A percentile compares a stretch with the other conserved stretches of the same genome.
phyloP scores from a whole-genome alignment of 495 filamentous ascomycete species.

The Aspergillus haitiensis region DNA sequence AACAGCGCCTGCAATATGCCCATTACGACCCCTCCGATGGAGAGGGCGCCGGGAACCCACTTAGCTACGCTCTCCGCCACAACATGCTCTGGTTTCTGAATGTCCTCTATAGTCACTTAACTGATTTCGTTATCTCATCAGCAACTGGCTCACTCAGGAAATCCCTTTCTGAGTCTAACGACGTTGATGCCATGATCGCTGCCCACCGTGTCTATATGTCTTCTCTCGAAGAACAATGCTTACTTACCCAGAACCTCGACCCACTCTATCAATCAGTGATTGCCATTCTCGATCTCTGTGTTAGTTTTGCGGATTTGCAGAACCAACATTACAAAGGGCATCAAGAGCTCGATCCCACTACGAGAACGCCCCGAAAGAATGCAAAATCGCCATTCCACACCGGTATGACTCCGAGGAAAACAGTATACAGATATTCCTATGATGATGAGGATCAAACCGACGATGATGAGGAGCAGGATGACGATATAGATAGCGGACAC shows the following conservation, averaged over 20 bases:
- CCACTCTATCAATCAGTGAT: constrained; percentile 67
- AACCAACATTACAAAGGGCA: constrained; percentile 27
- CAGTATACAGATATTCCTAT: constrained; percentile 19
- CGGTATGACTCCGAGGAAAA: constrained; percentile 10
- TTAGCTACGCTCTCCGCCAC: constrained; percentile 65
- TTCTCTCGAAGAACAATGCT: constrained; percentile 61
- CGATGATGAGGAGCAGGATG: constrained; percentile 21
- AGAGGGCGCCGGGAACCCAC: constrained; percentile 36
- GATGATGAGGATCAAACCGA: constrained; percentile 28
- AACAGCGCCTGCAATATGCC: constrained; percentile 46
- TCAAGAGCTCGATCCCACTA: constrained; percentile 20
- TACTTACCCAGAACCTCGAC: constrained; percentile 62
- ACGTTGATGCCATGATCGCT: constrained; percentile 78
- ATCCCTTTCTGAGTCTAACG: constrained; percentile 58
- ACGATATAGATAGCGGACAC: not conserved
- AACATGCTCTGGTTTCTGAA: constrained; percentile 79
- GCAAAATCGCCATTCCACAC: constrained; percentile 7
- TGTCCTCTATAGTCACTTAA: constrained; percentile 71
- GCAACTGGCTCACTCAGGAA: constrained; percentile 52
- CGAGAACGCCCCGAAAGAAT: constrained; percentile 14
- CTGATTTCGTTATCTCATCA: constrained; percentile 65
- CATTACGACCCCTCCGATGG: constrained; percentile 2
- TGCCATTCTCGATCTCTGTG: constrained; percentile 60
- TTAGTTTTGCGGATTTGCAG: constrained; percentile 52
- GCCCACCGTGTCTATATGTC: constrained; percentile 65